These are phyloP conservation scores for Ceriops zippeliana DNA, from an alignment of 345 rosid genomes.

Conservation along the genomic window DNA sequence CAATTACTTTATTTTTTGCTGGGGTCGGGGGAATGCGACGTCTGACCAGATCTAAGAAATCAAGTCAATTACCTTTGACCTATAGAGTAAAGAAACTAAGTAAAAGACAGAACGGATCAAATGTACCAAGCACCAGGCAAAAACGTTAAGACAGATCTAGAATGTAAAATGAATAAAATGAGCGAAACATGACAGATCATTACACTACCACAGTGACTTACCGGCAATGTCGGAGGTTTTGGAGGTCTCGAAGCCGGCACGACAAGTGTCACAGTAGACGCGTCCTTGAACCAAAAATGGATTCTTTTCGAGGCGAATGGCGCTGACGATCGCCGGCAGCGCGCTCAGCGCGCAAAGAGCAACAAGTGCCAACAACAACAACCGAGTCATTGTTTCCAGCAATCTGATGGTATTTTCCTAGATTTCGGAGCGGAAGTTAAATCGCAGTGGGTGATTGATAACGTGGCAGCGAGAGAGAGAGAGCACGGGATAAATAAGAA, in stretches of 20 bases:
- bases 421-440: slow-evolving; percentile 1
- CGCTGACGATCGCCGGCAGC: slow-evolving; percentile 47
- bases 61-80: too few relatives aligned
- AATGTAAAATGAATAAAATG: too few relatives aligned
- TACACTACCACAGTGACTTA: slow-evolving; percentile 16
- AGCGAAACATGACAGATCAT: too few relatives aligned
- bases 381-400: slow-evolving; percentile 43
- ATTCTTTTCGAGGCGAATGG: slow-evolving; percentile 25
- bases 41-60: too few relatives aligned
- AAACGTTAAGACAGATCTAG: too few relatives aligned
- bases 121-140: too few relatives aligned
- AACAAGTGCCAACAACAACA: slow-evolving; percentile 32
- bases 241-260: slow-evolving; percentile 81
- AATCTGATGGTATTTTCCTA: neutral
- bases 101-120: too few relatives aligned
- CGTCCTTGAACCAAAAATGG: slow-evolving; percentile 55
- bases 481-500: neutral
- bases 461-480: too few relatives aligned
- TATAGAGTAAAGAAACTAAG: too few relatives aligned
- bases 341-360: slow-evolving; percentile 57
- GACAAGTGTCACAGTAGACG: slow-evolving; percentile 83
- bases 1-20: too few relatives aligned
- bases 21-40: too few relatives aligned
- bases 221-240: slow-evolving; percentile 64
- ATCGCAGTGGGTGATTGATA: neutral